Evolutionary conservation across 2,329 filamentous ascomycete genomes (phyloP).

Genomic region (Cladosporium sp.): DNA sequence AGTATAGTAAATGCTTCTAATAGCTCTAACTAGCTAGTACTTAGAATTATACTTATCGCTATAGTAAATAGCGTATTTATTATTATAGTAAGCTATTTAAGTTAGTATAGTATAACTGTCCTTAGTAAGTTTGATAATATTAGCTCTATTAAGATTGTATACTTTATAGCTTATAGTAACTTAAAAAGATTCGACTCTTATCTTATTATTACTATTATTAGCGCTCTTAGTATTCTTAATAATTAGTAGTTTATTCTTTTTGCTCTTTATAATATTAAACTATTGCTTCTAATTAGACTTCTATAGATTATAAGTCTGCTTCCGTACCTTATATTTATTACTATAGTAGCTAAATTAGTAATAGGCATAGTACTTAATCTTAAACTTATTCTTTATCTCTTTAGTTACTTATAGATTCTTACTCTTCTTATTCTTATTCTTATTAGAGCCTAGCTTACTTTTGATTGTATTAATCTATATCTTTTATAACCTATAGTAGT

Average conservation of each 20-base stretch:
- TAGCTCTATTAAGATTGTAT: too few relatives aligned
- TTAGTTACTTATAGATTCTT: neutral
- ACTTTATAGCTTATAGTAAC: conserved; percentile 43
- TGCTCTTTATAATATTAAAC: neutral
- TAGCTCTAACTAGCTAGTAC: too few relatives aligned
- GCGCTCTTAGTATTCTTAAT: neutral
- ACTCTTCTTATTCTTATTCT: neutral
- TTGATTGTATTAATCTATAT: neutral
- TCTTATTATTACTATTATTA: neutral
- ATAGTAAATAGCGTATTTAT: too few relatives aligned
- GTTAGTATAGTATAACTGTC: too few relatives aligned
- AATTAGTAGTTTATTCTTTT: neutral
- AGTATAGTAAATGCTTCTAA: too few relatives aligned
- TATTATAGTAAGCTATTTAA: too few relatives aligned
- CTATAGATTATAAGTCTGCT: neutral
- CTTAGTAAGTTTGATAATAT: too few relatives aligned
- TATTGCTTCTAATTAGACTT: neutral
- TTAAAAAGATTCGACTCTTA: neutral
- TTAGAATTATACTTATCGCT: too few relatives aligned
- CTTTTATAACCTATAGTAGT: neutral
- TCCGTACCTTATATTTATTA: neutral
- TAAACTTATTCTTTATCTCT: neutral
- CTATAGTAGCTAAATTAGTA: neutral
- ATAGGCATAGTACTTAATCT: neutral
- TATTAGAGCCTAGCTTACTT: neutral